These are phyloP conservation scores for Salvia rosmarinus DNA, from an alignment of 257 asterid genomes.

Conservation along the genomic window DNA sequence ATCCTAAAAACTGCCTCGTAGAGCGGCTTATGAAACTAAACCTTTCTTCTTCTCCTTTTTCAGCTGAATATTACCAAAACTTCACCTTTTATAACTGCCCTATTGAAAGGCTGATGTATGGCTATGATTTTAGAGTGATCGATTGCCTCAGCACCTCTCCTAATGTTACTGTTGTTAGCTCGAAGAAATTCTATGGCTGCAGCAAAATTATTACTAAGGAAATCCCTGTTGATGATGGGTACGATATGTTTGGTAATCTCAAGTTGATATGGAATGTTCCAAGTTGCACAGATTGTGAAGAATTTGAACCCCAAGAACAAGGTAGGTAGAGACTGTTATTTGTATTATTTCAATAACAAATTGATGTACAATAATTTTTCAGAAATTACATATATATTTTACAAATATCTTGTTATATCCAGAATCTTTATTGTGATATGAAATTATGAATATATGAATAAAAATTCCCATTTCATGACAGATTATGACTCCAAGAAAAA, in stretches of 20 bases:
- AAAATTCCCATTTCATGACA: conserved; percentile 5
- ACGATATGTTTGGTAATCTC: conserved; percentile 6
- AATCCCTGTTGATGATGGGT: conserved; percentile 11
- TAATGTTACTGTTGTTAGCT: background rate
- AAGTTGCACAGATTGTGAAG: conserved; percentile 30
- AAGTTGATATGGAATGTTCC: conserved; percentile 26
- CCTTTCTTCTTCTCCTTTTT: conserved; percentile 23
- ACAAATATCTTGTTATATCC: background rate
- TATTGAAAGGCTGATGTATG: background rate
- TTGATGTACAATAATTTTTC: background rate
- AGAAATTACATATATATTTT: background rate
- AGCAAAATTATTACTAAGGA: background rate
- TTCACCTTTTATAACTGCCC: conserved; percentile 16
- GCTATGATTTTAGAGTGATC: background rate
- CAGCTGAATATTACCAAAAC: background rate
- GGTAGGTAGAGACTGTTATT: conserved; percentile 22
- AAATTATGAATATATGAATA: too few relatives aligned
- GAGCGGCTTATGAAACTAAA: conserved; percentile 10
- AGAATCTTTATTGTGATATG: too few relatives aligned
- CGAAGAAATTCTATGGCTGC: conserved; percentile 14
- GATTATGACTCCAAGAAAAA: background rate
- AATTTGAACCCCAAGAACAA: background rate
- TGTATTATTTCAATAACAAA: background rate
- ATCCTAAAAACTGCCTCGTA: conserved; percentile 13
- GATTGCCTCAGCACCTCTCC: background rate